Evolutionary conservation across 495 filamentous ascomycete species (phyloP).

Genomic region (Penicillium arizonense): DNA sequence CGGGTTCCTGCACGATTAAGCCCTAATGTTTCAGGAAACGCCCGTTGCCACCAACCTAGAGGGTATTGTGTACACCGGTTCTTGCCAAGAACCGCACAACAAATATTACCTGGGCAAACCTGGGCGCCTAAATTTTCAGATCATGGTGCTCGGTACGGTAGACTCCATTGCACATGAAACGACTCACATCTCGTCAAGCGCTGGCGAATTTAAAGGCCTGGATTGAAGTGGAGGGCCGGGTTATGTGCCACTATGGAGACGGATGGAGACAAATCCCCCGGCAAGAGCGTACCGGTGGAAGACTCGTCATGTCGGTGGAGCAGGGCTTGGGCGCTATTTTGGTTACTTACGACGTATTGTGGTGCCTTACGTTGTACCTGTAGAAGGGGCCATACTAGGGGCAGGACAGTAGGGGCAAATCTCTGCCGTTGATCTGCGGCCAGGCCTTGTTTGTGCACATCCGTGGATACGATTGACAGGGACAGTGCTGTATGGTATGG

Average conservation of each 20-base stretch:
- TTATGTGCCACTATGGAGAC: background rate
- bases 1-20: background rate
- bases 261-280: background rate
- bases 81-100: too few relatives aligned
- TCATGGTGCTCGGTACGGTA: too few relatives aligned
- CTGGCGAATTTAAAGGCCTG: background rate
- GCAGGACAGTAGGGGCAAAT: constrained; percentile 1
- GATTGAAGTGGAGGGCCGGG: background rate
- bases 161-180: background rate
- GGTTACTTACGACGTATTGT: too few relatives aligned
- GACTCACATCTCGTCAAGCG: background rate
- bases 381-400: too few relatives aligned
- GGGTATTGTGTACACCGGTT: too few relatives aligned
- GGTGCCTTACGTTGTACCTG: too few relatives aligned
- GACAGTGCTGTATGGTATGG: too few relatives aligned
- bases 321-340: background rate
- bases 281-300: background rate
- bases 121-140: constrained; percentile 1
- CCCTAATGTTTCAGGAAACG: constrained; percentile 2
- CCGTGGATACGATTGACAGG: constrained; percentile 6
- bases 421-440: constrained; percentile 9
- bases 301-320: constrained; percentile 8
- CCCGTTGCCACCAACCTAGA: background rate
- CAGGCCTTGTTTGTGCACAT: constrained; percentile 7
- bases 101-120: background rate